Conservation (phyloP, 2,329 filamentous ascomycete species). For the Fusarium buharicum region DNA sequence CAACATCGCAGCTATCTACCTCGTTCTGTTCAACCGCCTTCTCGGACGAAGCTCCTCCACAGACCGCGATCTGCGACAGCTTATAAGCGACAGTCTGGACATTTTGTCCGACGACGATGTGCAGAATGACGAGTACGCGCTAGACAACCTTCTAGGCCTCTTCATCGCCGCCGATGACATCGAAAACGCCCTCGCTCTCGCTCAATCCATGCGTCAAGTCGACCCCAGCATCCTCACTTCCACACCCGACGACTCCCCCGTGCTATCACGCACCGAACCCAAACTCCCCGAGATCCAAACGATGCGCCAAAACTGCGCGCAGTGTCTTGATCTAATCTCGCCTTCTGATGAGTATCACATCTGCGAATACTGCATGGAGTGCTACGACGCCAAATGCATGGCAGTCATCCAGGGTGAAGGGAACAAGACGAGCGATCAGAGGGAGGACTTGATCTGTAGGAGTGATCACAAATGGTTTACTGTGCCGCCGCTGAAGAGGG, state of each 20-base stretch:
- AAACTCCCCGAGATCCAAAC: conserved; percentile 52
- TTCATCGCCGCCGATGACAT: conserved; percentile 54
- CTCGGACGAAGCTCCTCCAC: conserved; percentile 45
- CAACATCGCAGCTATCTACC: conserved; percentile 55
- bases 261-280: conserved; percentile 47
- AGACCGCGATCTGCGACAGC: conserved; percentile 44
- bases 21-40: conserved; percentile 53
- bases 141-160: conserved; percentile 55
- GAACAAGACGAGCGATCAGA: conserved; percentile 47
- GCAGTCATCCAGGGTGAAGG: conserved; percentile 46
- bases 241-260: conserved; percentile 46
- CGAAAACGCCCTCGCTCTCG: conserved; percentile 51
- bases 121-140: conserved; percentile 55
- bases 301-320: conserved; percentile 51
- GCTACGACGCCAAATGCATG: conserved; percentile 52
- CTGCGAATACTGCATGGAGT: conserved; percentile 54
- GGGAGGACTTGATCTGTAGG: conserved; percentile 48
- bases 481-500: conserved; percentile 51
- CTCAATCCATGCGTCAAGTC: conserved; percentile 54
- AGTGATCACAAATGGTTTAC: conserved; percentile 54
- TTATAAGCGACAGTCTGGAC: conserved; percentile 53
- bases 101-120: conserved; percentile 55
- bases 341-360: conserved; percentile 49
- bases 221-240: conserved; percentile 45
- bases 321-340: conserved; percentile 52